Conservation (phyloP, 345 rosid genomes). For the Syzygium aqueum region DNA sequence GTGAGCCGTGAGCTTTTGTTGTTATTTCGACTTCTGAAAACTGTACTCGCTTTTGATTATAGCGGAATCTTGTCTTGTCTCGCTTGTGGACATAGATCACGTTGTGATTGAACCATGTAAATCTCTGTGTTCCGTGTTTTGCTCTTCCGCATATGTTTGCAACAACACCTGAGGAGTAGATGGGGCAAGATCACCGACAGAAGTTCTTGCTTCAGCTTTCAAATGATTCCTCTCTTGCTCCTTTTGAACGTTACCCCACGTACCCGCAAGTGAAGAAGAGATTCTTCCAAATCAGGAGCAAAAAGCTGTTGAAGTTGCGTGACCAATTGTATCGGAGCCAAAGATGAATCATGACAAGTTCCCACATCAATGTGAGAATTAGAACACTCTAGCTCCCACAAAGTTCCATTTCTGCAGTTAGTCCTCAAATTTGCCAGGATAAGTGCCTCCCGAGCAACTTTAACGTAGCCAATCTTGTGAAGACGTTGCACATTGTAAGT, state of each 20-base stretch:
- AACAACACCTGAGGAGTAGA: conserved; percentile 32
- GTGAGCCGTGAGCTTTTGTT: too few species aligned
- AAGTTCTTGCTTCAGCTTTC: conserved; percentile 16
- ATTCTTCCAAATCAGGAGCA: conserved; percentile 92
- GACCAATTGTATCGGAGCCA: conserved; percentile 62
- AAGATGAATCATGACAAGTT: conserved; percentile 84
- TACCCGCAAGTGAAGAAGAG: conserved; percentile 66
- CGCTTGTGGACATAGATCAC: too few species aligned
- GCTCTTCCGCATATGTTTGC: too few species aligned
- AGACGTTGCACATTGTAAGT: conserved; percentile 55
- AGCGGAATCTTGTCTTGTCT: too few species aligned
- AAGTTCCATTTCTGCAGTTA: conserved; percentile 40
- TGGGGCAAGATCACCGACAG: conserved; percentile 10
- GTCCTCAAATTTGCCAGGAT: conserved; percentile 57
- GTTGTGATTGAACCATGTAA: too few species aligned
- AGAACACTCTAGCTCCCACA: conserved; percentile 75
- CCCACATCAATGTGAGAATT: conserved; percentile 55
- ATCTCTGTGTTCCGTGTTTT: too few species aligned
- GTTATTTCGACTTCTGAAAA: too few species aligned
- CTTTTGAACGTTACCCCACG: conserved; percentile 63
- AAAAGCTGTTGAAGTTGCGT: conserved; percentile 72
- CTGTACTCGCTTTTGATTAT: too few species aligned
- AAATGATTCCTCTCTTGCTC: conserved; percentile 32
- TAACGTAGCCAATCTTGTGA: conserved; percentile 55
- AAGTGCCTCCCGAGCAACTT: conserved; percentile 68